Conservation (phyloP, 805 yeast genomes). For the Priceomyces castillae region DNA sequence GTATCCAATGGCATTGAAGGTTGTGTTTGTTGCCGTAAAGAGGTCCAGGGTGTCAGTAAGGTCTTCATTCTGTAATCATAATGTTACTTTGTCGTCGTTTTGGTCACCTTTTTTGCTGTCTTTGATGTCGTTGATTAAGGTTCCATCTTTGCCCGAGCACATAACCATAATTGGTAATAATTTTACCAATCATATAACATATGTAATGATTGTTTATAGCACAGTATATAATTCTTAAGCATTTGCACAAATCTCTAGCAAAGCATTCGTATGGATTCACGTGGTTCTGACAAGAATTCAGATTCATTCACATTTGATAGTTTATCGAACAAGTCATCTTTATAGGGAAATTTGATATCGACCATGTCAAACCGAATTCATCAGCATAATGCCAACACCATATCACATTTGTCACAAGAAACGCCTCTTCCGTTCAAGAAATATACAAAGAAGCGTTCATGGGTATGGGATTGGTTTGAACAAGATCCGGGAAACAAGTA, state of each 20-base stretch:
- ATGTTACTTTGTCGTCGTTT: no score
- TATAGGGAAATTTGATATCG: slow-evolving; percentile 5
- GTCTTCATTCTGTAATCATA: slow-evolving; percentile 59
- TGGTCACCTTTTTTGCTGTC: no score
- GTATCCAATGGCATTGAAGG: slow-evolving; percentile 70
- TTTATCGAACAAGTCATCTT: neutral
- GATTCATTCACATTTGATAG: neutral
- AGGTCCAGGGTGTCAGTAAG: slow-evolving; percentile 64
- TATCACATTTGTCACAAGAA: slow-evolving; percentile 15
- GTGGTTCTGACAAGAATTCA: neutral
- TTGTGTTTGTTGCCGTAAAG: slow-evolving; percentile 81
- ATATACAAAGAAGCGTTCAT: slow-evolving; percentile 16
- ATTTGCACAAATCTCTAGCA: neutral
- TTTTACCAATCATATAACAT: neutral
- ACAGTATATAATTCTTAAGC: neutral
- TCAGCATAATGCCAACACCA: slow-evolving; percentile 12
- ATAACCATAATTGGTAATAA: neutral
- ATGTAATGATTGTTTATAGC: neutral
- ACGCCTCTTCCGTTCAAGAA: slow-evolving; percentile 16
- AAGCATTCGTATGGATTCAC: neutral
- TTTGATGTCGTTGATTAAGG: no score
- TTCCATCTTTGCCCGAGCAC: no score
- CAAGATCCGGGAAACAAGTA: slow-evolving; percentile 16
- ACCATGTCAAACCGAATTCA: slow-evolving; percentile 13
- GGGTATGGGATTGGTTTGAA: slow-evolving; percentile 20